These are phyloP conservation scores for Sicyos edulis DNA, from an alignment of 306 rosid species.

Conservation along the genomic window DNA sequence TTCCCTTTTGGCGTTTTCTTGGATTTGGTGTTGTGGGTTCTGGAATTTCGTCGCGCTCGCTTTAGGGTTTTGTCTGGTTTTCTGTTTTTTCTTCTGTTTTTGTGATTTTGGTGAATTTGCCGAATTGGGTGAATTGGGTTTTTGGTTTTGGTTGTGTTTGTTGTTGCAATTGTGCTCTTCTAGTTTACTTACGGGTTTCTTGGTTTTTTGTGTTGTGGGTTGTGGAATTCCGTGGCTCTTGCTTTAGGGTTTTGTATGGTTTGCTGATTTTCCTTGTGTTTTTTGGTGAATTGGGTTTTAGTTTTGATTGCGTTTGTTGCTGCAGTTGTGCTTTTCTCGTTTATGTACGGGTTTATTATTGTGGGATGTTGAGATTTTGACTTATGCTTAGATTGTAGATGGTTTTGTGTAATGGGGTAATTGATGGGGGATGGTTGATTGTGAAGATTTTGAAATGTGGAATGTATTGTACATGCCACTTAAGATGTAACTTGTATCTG, in stretches of 20 bases:
- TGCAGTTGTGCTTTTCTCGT: background rate
- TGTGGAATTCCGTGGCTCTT: slow-evolving; percentile 10
- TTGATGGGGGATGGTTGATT: background rate
- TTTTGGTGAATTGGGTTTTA: background rate
- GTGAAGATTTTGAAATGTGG: background rate
- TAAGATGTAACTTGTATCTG: background rate
- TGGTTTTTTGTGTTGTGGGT: background rate
- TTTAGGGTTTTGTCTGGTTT: slow-evolving; percentile 7
- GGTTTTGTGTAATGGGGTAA: background rate
- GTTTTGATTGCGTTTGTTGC: background rate
- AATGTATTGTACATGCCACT: background rate
- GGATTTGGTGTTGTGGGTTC: slow-evolving; percentile 2
- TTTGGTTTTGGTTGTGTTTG: background rate
- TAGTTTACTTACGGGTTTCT: background rate
- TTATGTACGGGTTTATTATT: background rate
- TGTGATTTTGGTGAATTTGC: background rate
- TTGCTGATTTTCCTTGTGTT: background rate
- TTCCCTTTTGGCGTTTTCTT: slow-evolving; percentile 12
- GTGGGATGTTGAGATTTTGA: background rate
- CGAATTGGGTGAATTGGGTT: background rate
- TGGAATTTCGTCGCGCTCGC: background rate
- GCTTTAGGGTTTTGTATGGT: slow-evolving; percentile 3
- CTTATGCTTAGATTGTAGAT: background rate
- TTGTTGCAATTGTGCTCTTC: background rate
- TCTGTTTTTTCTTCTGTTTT: background rate